Evolutionary conservation across 225 moss, liverwort and hornwort species (phyloP).

Genomic region (Antitrichia curtipendula): DNA sequence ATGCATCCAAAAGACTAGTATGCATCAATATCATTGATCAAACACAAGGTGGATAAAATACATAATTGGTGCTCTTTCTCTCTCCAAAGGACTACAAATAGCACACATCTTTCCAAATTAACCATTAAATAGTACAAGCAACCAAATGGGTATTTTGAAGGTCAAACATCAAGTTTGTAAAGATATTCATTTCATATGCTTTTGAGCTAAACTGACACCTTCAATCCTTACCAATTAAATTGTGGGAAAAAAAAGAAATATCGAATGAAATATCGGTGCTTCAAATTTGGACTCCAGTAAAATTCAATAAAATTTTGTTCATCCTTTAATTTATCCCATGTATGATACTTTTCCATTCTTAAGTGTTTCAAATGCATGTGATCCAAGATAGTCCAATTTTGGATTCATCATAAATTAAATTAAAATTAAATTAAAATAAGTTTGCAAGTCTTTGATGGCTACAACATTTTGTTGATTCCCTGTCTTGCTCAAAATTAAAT

Average conservation of each 20-base stretch:
- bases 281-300: neutral
- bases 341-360: neutral
- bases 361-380: neutral
- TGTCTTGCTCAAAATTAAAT: neutral
- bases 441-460: too few relatives aligned
- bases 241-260: neutral
- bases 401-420: too few relatives aligned
- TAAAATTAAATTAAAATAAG: too few relatives aligned
- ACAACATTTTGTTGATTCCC: neutral
- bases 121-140: neutral
- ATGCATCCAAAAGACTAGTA: neutral
- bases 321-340: neutral
- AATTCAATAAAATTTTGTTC: neutral
- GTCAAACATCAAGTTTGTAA: neutral
- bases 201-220: neutral
- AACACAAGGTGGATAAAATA: neutral
- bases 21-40: neutral
- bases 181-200: neutral
- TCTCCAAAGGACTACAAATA: neutral
- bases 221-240: neutral
- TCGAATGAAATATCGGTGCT: neutral
- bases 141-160: neutral
- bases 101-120: neutral
- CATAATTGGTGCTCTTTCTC: neutral
- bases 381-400: neutral